Base-by-base conservation (phyloP, 768 basidiomycete genomes). In the Phaffia tasmanica region DNA sequence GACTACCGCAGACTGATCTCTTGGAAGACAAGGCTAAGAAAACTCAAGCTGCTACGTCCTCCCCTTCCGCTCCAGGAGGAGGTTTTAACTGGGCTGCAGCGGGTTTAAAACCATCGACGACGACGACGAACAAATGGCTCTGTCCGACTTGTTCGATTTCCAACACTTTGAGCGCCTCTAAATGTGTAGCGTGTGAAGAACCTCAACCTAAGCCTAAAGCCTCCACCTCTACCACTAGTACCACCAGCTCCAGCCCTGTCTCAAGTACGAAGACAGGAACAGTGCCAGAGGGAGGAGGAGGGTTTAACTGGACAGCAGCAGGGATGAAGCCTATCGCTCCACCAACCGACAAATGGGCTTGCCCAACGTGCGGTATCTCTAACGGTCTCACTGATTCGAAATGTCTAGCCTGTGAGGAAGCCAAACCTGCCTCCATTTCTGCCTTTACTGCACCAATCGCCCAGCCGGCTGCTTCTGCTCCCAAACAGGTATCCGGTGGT, bases 351-450 rank as follows among this genome's bases (percentile, higher is more conserved):
- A 35, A n/a, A 18, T 67, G 66, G 66, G 49, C 59, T 4, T 67
- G 66, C 47, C 30, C 30, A 15, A 49, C 50, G 0, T 67, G 66
- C 61, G 18, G 25, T 14, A 61, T 55, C 48, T 55, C 47, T 35
- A 62, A 47, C 48, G 18, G 42, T 4, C 21, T 55, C 19, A 35
- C 6, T 7, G 32, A 55, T 30, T 19, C 51, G 4, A 62, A 67
- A 57, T 67, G 66, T 55, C 23, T 63, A 23, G 66, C 66, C 21
- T 67, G 66, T 57, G 66, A 67, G 55, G 66, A 67, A 48, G 58
- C 65, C 15, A 46, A 27, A 14, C 65, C 65, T 3, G 53, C 48
- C 25, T 46, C 29, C 16, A 60, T 54, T 27, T n/a, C 42, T 14
- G 6, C 61, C 32, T 21, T 49, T 9, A 4, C 55, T 6, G 4